These are phyloP conservation scores for Coprinellus micaceus DNA, from an alignment of 768 basidiomycete species.

Conservation along the genomic window DNA sequence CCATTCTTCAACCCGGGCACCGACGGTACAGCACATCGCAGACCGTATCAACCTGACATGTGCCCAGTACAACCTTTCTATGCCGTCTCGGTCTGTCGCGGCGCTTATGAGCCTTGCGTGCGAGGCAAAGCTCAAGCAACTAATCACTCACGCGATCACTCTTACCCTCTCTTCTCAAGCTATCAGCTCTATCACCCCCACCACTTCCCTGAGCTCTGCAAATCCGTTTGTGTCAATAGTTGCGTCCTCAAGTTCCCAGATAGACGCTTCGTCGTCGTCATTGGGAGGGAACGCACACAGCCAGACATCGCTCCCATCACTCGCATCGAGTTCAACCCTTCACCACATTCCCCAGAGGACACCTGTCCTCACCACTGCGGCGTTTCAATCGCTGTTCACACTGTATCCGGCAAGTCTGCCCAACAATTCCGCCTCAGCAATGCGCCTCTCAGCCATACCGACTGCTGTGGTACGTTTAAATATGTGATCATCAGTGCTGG, in stretches of 20 bases:
- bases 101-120: slow-evolving; percentile 73
- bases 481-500: not conserved
- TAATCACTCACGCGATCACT: slow-evolving; percentile 76
- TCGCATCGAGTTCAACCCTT: slow-evolving; percentile 13
- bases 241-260: slow-evolving; percentile 18
- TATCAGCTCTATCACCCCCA: slow-evolving; percentile 70
- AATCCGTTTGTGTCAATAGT: slow-evolving; percentile 3
- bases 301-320: slow-evolving; percentile 1
- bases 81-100: slow-evolving; percentile 60
- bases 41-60: slow-evolving; percentile 81
- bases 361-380: slow-evolving; percentile 57
- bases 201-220: slow-evolving; percentile 25
- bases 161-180: slow-evolving; percentile 73
- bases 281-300: not conserved
- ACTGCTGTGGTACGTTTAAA: slow-evolving; percentile 21
- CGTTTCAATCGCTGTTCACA: slow-evolving; percentile 77
- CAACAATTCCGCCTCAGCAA: slow-evolving; percentile 72
- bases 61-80: slow-evolving; percentile 66
- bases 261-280: not conserved
- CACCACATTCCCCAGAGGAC: slow-evolving; percentile 32
- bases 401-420: slow-evolving; percentile 75
- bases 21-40: slow-evolving; percentile 71
- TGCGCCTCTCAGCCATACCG: slow-evolving; percentile 51
- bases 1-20: slow-evolving; percentile 68
- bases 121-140: slow-evolving; percentile 81